phyloP scores from a whole-genome alignment of 169 alveolate species.

The Plasmodium fragile region DNA sequence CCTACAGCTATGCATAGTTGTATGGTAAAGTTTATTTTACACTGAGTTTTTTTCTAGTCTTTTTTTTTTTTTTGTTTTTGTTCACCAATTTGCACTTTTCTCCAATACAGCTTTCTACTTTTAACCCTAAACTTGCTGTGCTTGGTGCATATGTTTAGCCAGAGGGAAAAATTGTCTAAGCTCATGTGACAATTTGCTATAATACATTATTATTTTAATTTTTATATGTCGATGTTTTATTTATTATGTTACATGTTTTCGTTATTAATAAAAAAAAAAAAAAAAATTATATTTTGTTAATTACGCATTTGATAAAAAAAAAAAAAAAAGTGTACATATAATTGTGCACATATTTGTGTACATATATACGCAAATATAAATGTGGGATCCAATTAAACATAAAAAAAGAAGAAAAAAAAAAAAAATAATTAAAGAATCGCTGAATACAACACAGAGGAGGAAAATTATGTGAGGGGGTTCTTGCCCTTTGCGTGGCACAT shows the following conservation, averaged over 20 bases:
- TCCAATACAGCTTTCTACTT: not conserved
- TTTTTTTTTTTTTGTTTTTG: not conserved
- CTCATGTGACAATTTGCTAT: not conserved
- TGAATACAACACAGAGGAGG: not conserved
- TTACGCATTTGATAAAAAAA: not conserved
- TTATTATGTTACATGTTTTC: not conserved
- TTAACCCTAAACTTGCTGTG: not conserved
- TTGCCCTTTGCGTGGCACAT: not conserved
- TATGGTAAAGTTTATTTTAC: not conserved
- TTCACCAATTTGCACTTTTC: not conserved
- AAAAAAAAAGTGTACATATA: not conserved
- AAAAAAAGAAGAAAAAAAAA: not conserved
- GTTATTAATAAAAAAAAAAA: conserved; percentile 3
- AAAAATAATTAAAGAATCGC: not conserved
- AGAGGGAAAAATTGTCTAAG: not conserved
- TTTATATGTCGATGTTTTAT: not conserved
- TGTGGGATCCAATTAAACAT: conserved; percentile 5
- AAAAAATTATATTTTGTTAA: not conserved
- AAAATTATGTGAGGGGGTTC: not conserved
- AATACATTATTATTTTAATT: not conserved
- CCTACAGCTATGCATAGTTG: not conserved
- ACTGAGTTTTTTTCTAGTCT: not conserved
- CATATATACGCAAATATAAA: not conserved
- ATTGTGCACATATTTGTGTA: not conserved
- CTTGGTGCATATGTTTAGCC: not conserved